These are phyloP conservation scores for Penicillium sp. DNA, from an alignment of 2,329 filamentous ascomycete species.

Conservation along the genomic window DNA sequence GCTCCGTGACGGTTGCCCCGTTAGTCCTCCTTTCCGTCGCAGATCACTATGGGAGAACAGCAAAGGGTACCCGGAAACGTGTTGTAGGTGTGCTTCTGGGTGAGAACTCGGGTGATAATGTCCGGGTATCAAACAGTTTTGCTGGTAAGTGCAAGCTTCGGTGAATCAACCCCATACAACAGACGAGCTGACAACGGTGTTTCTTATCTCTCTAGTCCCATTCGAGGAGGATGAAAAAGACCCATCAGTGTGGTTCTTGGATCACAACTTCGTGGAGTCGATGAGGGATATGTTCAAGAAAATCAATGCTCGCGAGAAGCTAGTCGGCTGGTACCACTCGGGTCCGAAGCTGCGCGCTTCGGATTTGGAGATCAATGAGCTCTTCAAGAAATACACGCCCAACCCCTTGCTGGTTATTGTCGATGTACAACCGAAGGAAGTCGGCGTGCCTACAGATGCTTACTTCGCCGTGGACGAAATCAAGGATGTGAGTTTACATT, in stretches of 20 bases:
- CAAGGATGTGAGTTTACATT: slow-evolving; percentile 73
- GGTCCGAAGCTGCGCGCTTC: slow-evolving; percentile 95
- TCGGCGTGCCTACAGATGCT: slow-evolving; percentile 94
- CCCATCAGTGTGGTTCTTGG: slow-evolving; percentile 96
- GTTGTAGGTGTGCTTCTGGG: slow-evolving; percentile 93
- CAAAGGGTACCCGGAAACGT: slow-evolving; percentile 81
- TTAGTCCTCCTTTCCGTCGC: slow-evolving; percentile 96
- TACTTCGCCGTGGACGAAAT: slow-evolving; percentile 99
- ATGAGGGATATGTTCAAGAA: slow-evolving; percentile 99
- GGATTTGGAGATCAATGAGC: slow-evolving; percentile 97
- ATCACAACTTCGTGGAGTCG: slow-evolving; percentile 98
- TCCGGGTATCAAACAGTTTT: slow-evolving; percentile 98
- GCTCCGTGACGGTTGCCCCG: slow-evolving; percentile 94
- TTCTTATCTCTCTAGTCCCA: slow-evolving; percentile 61
- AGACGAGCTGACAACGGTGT: slow-evolving; percentile 20
- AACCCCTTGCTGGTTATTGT: slow-evolving; percentile 97
- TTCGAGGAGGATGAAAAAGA: slow-evolving; percentile 99
- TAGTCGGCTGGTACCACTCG: slow-evolving; percentile 99
- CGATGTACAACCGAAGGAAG: slow-evolving; percentile 96
- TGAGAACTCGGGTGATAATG: slow-evolving; percentile 93
- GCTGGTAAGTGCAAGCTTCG: slow-evolving; percentile 63
- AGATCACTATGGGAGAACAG: slow-evolving; percentile 95
- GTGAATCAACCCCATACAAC: neutral
- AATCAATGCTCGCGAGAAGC: slow-evolving; percentile 96
- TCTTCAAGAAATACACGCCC: slow-evolving; percentile 98